Evolutionary conservation across 257 asterid genomes (phyloP).

Genomic region (Plantago major): DNA sequence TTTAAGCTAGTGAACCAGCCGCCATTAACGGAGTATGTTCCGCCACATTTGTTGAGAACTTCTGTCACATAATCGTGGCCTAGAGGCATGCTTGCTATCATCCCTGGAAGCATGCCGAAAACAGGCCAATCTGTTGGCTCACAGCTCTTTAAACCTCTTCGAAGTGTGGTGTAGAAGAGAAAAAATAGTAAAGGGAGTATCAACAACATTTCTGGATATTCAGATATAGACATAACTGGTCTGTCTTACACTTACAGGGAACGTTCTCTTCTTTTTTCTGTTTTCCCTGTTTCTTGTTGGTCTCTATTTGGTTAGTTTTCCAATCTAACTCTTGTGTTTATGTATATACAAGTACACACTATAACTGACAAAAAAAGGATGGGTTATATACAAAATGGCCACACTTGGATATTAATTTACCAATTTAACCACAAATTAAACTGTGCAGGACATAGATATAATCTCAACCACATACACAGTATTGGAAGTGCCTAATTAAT

Average conservation of each 20-base stretch:
- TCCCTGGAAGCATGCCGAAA: conserved; percentile 31
- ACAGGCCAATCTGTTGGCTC: conserved; percentile 34
- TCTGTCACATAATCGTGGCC: conserved; percentile 24
- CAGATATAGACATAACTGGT: conserved; percentile 16
- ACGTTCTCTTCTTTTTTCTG: no score
- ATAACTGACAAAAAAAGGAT: no score
- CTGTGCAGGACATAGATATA: no score
- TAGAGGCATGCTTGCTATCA: conserved; percentile 13
- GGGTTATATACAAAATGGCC: no score
- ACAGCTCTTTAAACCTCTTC: neutral
- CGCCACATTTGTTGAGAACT: conserved; percentile 19
- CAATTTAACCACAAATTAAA: no score
- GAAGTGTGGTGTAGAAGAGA: neutral
- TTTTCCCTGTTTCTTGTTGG: conserved; percentile 5
- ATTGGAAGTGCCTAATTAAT: no score
- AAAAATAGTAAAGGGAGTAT: neutral
- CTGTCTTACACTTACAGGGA: no score
- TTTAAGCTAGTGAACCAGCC: conserved; percentile 22
- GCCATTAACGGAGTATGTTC: conserved; percentile 27
- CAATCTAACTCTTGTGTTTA: no score
- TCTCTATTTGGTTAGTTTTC: no score
- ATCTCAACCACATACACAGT: no score
- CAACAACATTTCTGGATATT: conserved; percentile 7
- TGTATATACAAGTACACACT: no score
- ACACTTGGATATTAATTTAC: no score